Percentiles rank a stretch among this genome's conserved stretches.
phyloP scores from a whole-genome alignment of 2,329 filamentous ascomycete species.

The Tothia fuscella region DNA sequence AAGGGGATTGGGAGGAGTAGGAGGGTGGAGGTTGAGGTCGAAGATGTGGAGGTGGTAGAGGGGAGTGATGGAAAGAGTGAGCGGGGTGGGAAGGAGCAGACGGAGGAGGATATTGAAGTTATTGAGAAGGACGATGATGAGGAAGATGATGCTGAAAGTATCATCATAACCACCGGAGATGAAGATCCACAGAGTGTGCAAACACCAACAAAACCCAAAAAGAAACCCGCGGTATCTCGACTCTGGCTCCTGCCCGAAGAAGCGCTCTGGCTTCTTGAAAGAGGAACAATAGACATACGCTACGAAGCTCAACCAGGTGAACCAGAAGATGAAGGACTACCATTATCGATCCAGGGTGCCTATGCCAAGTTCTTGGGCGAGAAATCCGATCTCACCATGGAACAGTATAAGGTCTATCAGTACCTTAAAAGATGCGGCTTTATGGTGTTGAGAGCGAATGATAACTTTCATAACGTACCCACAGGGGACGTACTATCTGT shows the following conservation, averaged over 20 bases:
- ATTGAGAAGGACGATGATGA: neutral
- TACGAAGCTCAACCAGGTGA: constrained; percentile 47
- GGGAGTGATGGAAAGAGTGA: constrained; percentile 33
- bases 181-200: neutral
- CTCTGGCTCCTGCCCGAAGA: constrained; percentile 88
- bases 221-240: constrained; percentile 30
- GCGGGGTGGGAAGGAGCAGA: constrained; percentile 16
- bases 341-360: constrained; percentile 80
- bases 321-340: constrained; percentile 48
- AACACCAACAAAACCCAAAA: constrained; percentile 26
- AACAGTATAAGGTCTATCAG: constrained; percentile 80
- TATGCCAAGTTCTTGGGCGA: constrained; percentile 78
- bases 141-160: neutral
- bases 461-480: constrained; percentile 7
- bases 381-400: constrained; percentile 47
- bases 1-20: constrained; percentile 62
- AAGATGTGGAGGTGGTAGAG: neutral
- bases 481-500: neutral
- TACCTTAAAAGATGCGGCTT: constrained; percentile 76
- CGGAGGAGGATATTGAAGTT: neutral
- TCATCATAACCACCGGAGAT: neutral
- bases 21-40: constrained; percentile 13
- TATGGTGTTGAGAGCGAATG: constrained; percentile 55
- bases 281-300: constrained; percentile 76
- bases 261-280: constrained; percentile 76